These are phyloP conservation scores for Sequoiadendron giganteum DNA, from an alignment of 75 land plant species.

Conservation along the genomic window DNA sequence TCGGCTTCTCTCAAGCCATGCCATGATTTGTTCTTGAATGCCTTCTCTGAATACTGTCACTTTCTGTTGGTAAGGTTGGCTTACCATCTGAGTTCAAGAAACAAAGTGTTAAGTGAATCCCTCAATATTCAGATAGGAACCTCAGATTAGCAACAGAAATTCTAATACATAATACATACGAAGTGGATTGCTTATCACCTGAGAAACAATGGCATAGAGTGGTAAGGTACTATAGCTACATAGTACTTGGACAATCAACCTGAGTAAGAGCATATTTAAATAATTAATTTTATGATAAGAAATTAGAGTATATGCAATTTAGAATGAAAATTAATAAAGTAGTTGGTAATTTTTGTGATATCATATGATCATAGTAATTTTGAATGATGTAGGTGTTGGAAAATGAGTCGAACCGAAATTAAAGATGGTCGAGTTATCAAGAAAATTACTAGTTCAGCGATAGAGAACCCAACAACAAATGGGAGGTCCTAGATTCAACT, in stretches of 20 bases:
- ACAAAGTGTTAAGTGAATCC: background rate
- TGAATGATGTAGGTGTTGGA: background rate
- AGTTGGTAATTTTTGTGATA: too few species aligned
- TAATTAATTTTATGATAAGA: too few species aligned
- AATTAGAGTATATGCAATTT: too few species aligned
- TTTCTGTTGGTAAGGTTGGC: slow-evolving; percentile 20
- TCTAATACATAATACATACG: background rate
- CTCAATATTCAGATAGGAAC: too few species aligned
- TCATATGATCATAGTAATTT: background rate
- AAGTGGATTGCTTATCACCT: slow-evolving; percentile 30
- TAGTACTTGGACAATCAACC: slow-evolving; percentile 41
- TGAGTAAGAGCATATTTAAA: too few species aligned
- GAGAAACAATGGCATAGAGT: slow-evolving; percentile 65
- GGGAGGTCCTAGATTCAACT: too few species aligned
- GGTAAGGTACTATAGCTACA: slow-evolving; percentile 83
- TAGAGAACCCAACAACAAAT: too few species aligned
- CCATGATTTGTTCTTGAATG: slow-evolving; percentile 16
- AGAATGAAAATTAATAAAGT: background rate
- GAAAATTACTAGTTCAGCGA: too few species aligned
- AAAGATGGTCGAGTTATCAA: too few species aligned
- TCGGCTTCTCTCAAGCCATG: slow-evolving; percentile 31
- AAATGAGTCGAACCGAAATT: too few species aligned
- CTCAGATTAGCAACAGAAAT: background rate
- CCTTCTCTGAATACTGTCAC: slow-evolving; percentile 36
- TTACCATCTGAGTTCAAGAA: slow-evolving; percentile 57